Percentiles rank a stretch among this genome's conserved stretches.
These are phyloP conservation scores for Friedmanniomyces endolithicus DNA, from an alignment of 495 filamentous ascomycete genomes.

Conservation along the genomic window DNA sequence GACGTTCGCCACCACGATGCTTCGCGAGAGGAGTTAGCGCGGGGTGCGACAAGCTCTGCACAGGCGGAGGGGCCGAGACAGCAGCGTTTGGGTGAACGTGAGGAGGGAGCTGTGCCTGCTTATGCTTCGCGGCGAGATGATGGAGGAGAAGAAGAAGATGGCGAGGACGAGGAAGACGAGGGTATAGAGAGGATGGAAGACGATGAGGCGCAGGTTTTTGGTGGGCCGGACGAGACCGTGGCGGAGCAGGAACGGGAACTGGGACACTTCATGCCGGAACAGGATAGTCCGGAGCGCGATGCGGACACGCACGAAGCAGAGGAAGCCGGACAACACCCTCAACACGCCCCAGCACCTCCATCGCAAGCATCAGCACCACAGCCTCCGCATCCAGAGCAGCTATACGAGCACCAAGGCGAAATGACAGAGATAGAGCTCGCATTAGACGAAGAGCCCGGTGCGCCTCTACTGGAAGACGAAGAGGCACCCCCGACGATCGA, in stretches of 20 bases:
- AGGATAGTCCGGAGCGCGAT: no score
- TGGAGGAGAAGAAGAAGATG: background rate
- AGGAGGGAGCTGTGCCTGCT: background rate
- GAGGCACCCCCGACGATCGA: conserved; percentile 4
- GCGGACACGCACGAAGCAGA: background rate
- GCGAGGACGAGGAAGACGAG: background rate
- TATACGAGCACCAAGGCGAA: conserved; percentile 22
- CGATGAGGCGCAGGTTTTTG: conserved; percentile 7
- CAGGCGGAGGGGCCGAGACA: background rate
- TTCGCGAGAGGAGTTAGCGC: background rate
- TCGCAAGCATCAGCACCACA: background rate
- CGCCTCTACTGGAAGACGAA: conserved; percentile 20
- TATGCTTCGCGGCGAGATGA: background rate
- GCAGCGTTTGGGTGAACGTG: background rate
- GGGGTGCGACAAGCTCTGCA: background rate
- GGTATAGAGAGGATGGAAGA: background rate
- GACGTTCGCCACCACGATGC: background rate
- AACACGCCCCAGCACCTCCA: background rate
- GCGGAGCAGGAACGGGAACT: conserved; percentile 7
- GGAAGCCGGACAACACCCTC: background rate
- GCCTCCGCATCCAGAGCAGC: conserved; percentile 6
- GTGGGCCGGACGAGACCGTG: background rate
- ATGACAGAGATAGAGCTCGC: conserved; percentile 17
- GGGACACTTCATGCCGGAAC: background rate
- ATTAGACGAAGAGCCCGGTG: conserved; percentile 11